Evolutionary conservation across 768 basidiomycete species (phyloP), one percentile per base, ranked within the genome.

Genomic region (Hydnomerulius pinastri): DNA sequence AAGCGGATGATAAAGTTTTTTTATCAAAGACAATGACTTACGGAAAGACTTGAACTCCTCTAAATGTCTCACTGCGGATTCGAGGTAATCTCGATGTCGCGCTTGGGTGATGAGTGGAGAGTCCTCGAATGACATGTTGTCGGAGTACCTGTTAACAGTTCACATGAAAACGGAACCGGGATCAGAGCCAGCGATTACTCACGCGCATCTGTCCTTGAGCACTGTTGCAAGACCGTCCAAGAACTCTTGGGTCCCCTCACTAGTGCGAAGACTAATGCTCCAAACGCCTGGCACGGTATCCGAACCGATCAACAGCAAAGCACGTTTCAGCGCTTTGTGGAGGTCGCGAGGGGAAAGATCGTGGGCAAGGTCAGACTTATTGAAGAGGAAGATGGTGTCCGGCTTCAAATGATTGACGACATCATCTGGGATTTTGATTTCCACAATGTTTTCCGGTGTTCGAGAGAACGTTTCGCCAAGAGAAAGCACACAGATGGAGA

Each of bases 401-500:
- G 75, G 64, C 7, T 71, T 76, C 41, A 91, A 59, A 24, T 87
- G 74, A 4, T 70, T 57, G 27, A 68, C 61, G 20, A 92, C 58
- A 6, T 74, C 67, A n/a, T 71, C 46, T 3, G 86, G 84, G 15
- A 82, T 58, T 8, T 46, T 54, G 18, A 75, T 29, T 20, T 51
- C 52, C 9, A 50, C 32, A 24, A 20, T 17, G 3, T 48, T 55
- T 24, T 40, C 45, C 8, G 35, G 20, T 4, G 51, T 50, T 10
- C 32, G 29, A 7, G 35, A 35, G 17, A 69, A 37, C 0, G 74
- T 56, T 4, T 78, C 83, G 1, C 82, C 79, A 3, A 92, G 74
- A 6, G 92, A 86, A 4, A 96, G 73, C 8, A 96, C 85, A 57
- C 91, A 92, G n/a, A 96, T 71, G 1, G 83, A 80, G 13, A 91